phyloP scores from a whole-genome alignment of 768 basidiomycete genomes.

The Pleurotus ostreatus region DNA sequence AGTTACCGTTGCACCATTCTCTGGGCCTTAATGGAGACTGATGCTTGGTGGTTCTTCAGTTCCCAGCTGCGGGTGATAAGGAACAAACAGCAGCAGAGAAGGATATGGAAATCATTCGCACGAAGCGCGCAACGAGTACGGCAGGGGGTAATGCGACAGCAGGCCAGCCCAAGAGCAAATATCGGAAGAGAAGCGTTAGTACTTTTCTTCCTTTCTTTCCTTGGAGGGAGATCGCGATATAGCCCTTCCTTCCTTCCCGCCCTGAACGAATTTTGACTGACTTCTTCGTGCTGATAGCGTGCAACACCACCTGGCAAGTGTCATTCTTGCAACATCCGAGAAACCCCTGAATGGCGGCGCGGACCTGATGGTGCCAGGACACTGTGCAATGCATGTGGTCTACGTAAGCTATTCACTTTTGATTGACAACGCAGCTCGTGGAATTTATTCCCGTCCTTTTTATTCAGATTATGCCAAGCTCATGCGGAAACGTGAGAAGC shows the following conservation, averaged over 20 bases:
- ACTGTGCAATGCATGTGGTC: conserved; percentile 80
- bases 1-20: conserved; percentile 1
- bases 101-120: conserved; percentile 83
- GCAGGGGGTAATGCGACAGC: conserved; percentile 46
- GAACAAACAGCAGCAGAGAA: conserved; percentile 67
- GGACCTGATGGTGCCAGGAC: conserved; percentile 84
- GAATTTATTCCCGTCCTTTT: not conserved
- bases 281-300: conserved; percentile 41
- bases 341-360: conserved; percentile 86
- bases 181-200: conserved; percentile 82
- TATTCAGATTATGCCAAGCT: conserved; percentile 75
- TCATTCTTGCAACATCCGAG: conserved; percentile 82
- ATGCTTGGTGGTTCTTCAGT: conserved; percentile 10
- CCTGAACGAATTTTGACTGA: not conserved
- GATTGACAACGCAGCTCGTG: not conserved
- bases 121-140: conserved; percentile 71
- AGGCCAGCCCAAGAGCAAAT: conserved; percentile 71
- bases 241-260: conserved; percentile 10
- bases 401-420: conserved; percentile 52
- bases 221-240: conserved; percentile 1
- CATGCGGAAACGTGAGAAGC: conserved; percentile 74
- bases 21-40: too few species aligned
- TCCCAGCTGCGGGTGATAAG: conserved; percentile 29
- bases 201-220: conserved; percentile 7
- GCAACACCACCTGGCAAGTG: conserved; percentile 85